Evolutionary conservation across 2,329 filamentous ascomycete genomes (phyloP).

Genomic region (Paracamarosporium sp.): DNA sequence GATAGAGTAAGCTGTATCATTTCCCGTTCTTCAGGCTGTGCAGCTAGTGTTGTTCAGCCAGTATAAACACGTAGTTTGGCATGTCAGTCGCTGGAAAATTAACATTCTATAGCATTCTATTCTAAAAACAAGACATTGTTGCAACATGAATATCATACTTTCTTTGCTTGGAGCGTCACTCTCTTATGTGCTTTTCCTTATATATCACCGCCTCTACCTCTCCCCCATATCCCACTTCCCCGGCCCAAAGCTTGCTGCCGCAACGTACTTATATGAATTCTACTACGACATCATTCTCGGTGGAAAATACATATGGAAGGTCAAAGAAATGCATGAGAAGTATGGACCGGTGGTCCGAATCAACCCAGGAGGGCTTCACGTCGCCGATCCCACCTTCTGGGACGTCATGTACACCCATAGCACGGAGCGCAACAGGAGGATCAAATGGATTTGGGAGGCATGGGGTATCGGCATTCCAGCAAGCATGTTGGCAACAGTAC

Average conservation of each 20-base stretch:
- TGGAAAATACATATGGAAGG: slow-evolving; percentile 42
- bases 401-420: slow-evolving; percentile 42
- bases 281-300: slow-evolving; percentile 35
- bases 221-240: slow-evolving; percentile 28
- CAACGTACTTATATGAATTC: slow-evolving; percentile 34
- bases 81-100: no score
- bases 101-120: no score
- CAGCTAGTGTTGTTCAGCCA: no score
- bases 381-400: slow-evolving; percentile 38
- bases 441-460: slow-evolving; percentile 34
- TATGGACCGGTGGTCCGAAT: slow-evolving; percentile 42
- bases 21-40: no score
- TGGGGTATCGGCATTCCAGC: slow-evolving; percentile 33
- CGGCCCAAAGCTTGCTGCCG: slow-evolving; percentile 38
- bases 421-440: slow-evolving; percentile 33
- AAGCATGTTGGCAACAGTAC: slow-evolving; percentile 25
- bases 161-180: background rate
- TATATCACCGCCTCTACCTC: slow-evolving; percentile 17
- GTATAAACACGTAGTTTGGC: no score
- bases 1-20: no score
- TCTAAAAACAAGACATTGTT: background rate
- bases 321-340: slow-evolving; percentile 41
- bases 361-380: slow-evolving; percentile 42
- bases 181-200: background rate
- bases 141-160: slow-evolving; percentile 5